Conservation (phyloP, 2,329 filamentous ascomycete genomes). For the Rhexocercosporidium sp. region DNA sequence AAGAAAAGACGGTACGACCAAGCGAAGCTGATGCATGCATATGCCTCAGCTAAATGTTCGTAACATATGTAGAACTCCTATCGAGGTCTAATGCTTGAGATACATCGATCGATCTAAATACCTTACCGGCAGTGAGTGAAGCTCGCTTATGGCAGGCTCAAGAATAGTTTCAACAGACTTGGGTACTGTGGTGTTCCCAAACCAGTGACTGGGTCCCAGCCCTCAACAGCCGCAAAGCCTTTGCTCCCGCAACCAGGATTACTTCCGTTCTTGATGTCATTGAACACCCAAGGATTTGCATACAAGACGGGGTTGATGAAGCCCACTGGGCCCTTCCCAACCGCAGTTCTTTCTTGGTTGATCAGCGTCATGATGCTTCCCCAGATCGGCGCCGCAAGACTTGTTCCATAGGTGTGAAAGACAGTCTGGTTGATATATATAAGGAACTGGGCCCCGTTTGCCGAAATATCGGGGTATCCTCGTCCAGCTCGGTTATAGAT, state of each 20-base stretch:
- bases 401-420: constrained; percentile 55
- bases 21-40: too few species aligned
- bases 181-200: constrained; percentile 41
- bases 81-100: too few species aligned
- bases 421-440: constrained; percentile 50
- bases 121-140: too few species aligned
- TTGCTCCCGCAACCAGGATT: constrained; percentile 42
- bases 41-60: too few species aligned
- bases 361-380: constrained; percentile 50
- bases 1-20: too few species aligned
- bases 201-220: constrained; percentile 44
- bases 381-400: constrained; percentile 48
- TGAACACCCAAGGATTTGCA: constrained; percentile 37
- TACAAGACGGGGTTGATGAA: constrained; percentile 46
- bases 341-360: constrained; percentile 45
- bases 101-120: too few species aligned
- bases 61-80: too few species aligned
- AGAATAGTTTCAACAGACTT: constrained; percentile 31
- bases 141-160: constrained; percentile 23
- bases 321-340: constrained; percentile 44
- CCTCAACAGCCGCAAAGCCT: constrained; percentile 41
- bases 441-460: constrained; percentile 48
- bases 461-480: constrained; percentile 55
- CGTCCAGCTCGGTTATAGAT: constrained; percentile 52
- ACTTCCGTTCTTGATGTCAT: constrained; percentile 43